Conservation (phyloP, 345 rosid species). For the Limnanthes douglasii region DNA sequence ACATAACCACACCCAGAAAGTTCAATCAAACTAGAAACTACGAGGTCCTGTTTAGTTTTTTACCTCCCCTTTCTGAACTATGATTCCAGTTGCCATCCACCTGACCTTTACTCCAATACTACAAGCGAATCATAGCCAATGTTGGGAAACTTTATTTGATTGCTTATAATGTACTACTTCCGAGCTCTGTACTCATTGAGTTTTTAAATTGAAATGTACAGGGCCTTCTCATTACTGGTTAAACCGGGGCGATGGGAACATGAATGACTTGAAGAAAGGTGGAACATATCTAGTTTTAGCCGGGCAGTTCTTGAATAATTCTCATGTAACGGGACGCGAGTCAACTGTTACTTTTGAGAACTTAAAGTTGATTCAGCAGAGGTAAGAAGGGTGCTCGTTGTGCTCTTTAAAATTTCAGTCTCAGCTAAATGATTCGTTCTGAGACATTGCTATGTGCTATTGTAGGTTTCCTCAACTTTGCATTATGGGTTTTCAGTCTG, state of each 20-base stretch:
- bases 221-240: constrained; percentile 73
- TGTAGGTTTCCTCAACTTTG: constrained; percentile 49
- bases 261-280: constrained; percentile 24
- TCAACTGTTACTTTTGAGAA: constrained; percentile 28
- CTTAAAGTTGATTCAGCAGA: constrained; percentile 60
- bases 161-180: neutral
- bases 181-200: neutral
- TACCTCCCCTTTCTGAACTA: too few relatives aligned
- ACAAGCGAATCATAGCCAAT: neutral
- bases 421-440: constrained; percentile 2
- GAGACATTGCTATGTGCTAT: constrained; percentile 7
- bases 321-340: constrained; percentile 14
- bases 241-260: constrained; percentile 28
- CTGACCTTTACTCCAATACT: neutral
- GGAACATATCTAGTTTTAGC: constrained; percentile 38
- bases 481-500: constrained; percentile 44
- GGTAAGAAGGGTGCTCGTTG: constrained; percentile 19
- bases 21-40: too few relatives aligned
- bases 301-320: constrained; percentile 26
- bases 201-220: constrained; percentile 12
- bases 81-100: too few relatives aligned
- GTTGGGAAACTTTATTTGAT: neutral
- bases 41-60: too few relatives aligned
- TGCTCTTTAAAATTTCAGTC: neutral
- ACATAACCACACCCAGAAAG: too few relatives aligned